These are phyloP conservation scores for Cryphonectria parasitica DNA, from an alignment of 2,329 filamentous ascomycete genomes.

Conservation along the genomic window DNA sequence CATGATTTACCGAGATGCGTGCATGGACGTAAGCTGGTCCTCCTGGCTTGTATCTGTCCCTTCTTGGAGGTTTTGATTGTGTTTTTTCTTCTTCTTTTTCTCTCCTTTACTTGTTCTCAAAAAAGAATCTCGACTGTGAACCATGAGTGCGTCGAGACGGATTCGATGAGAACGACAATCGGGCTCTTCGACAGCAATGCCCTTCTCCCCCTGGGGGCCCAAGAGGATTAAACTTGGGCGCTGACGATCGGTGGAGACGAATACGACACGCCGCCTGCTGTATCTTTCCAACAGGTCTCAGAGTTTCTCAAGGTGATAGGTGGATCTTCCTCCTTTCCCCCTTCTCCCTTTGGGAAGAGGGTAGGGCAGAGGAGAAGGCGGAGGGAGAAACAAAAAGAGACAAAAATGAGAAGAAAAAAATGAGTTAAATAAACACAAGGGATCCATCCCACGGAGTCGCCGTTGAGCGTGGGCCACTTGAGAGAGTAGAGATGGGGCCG, in stretches of 20 bases:
- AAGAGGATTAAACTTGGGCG: neutral
- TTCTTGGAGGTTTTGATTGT: neutral
- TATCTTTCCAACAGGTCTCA: neutral
- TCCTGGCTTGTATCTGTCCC: neutral
- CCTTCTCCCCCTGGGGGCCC: neutral
- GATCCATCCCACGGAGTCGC: conserved; percentile 11
- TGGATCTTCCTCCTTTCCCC: neutral
- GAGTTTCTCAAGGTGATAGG: neutral
- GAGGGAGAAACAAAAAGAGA: neutral
- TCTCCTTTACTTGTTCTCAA: neutral
- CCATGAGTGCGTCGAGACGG: neutral
- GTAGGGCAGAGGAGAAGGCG: neutral
- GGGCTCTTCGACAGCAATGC: neutral
- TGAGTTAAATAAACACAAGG: neutral
- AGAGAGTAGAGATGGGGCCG: neutral
- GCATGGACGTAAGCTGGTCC: neutral
- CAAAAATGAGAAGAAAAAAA: neutral
- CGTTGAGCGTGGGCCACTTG: neutral
- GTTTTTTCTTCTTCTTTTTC: neutral
- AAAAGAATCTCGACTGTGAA: neutral
- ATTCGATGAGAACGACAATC: neutral
- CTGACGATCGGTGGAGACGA: neutral
- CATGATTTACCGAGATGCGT: neutral
- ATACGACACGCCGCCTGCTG: neutral
- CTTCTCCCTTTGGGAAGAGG: too few species aligned